Conservation (phyloP, 1,284 basidiomycete genomes). For the Microbotryum violaceum region DNA sequence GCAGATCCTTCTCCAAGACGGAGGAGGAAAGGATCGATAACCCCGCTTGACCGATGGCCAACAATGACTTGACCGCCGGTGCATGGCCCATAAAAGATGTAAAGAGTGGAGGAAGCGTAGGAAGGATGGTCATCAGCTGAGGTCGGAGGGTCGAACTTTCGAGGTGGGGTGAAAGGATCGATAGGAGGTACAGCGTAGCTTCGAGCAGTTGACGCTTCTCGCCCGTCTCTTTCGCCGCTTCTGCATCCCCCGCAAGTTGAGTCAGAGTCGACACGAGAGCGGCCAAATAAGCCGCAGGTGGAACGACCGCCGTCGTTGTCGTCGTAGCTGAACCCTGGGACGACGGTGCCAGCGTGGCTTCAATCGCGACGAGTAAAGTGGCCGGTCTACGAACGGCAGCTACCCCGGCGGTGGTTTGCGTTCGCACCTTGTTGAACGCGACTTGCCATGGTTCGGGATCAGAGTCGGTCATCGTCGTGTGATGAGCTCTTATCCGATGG, state of each 20-base stretch:
- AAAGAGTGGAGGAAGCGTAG: conserved; percentile 41
- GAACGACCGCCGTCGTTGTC: conserved; percentile 47
- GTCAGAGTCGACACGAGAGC: conserved; percentile 69
- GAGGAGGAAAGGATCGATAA: conserved; percentile 60
- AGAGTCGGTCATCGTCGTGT: background rate
- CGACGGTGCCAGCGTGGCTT: conserved; percentile 60
- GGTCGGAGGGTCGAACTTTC: conserved; percentile 44
- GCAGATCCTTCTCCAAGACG: conserved; percentile 57
- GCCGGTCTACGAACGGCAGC: conserved; percentile 87
- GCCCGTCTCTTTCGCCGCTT: conserved; percentile 59
- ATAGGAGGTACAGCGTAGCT: conserved; percentile 81
- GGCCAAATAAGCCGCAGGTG: conserved; percentile 65
- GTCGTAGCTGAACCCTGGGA: conserved; percentile 58
- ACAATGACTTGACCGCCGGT: conserved; percentile 56
- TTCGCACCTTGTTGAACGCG: conserved; percentile 75
- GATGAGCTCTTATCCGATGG: background rate
- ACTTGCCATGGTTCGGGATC: background rate
- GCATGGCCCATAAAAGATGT: conserved; percentile 44
- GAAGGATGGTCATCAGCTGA: conserved; percentile 44
- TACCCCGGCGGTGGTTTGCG: conserved; percentile 71
- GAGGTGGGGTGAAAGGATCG: conserved; percentile 64
- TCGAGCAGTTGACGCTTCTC: conserved; percentile 58
- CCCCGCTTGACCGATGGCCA: conserved; percentile 63
- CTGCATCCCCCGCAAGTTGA: conserved; percentile 42
- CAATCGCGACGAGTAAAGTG: conserved; percentile 76